Percentiles rank a stretch among this genome's conserved stretches.
Evolutionary conservation across 345 rosid genomes (phyloP).

Genomic region (Gossypium bickii): DNA sequence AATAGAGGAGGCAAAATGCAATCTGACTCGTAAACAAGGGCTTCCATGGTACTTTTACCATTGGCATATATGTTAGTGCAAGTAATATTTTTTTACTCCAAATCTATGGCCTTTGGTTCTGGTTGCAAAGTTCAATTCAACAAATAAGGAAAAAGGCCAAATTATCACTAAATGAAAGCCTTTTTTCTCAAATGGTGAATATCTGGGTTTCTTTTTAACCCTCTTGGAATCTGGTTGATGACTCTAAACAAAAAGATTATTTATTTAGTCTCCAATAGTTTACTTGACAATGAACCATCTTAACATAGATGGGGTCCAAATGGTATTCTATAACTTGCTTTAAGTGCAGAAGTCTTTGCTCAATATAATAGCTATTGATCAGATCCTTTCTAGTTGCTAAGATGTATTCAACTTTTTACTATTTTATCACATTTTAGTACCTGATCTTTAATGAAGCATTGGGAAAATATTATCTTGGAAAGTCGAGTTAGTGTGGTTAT

Average conservation of each 20-base stretch:
- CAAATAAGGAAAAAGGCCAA: neutral
- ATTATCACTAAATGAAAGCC: neutral
- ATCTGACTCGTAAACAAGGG: too few species aligned
- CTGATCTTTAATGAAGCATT: neutral
- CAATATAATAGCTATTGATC: neutral
- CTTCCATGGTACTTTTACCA: too few species aligned
- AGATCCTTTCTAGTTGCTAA: neutral
- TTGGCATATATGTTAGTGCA: neutral
- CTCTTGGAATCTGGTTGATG: neutral
- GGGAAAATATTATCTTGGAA: constrained; percentile 5
- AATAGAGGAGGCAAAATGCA: too few species aligned
- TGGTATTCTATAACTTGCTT: neutral
- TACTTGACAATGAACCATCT: neutral
- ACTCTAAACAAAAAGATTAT: neutral
- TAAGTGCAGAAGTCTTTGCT: neutral
- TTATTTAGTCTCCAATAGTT: neutral
- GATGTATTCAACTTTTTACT: neutral
- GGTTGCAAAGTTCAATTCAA: neutral
- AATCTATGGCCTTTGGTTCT: neutral
- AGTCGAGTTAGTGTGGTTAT: neutral
- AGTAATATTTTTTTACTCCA: neutral
- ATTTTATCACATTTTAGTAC: neutral
- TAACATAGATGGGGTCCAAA: neutral
- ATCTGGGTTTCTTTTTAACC: neutral
- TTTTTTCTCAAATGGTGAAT: neutral